Evolutionary conservation across 1,284 basidiomycete species (phyloP).

Genomic region (Thecaphora frezii): DNA sequence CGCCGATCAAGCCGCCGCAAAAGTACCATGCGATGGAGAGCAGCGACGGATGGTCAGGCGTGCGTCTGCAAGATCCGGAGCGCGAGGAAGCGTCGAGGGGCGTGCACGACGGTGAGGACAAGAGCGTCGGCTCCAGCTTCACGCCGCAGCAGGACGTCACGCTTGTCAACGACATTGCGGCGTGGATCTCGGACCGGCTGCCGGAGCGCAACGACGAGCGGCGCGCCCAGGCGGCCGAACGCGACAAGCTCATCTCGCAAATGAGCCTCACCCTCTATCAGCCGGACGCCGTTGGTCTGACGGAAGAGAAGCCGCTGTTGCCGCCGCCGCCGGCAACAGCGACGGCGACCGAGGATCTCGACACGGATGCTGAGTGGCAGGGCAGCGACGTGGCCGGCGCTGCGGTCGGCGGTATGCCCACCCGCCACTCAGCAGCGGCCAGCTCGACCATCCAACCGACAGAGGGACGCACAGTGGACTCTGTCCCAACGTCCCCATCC

Average conservation of each 20-base stretch:
- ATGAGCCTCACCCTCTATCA: conserved; percentile 16
- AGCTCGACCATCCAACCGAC: too few species aligned
- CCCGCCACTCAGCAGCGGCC: background rate
- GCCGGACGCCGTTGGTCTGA: background rate
- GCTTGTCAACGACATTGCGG: conserved; percentile 44
- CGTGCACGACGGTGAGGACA: conserved; percentile 7
- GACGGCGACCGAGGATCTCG: background rate
- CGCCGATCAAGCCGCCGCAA: conserved; percentile 3
- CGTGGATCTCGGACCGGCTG: conserved; percentile 53
- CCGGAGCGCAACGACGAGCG: conserved; percentile 43
- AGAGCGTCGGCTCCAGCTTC: conserved; percentile 9
- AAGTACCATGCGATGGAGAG: conserved; percentile 20
- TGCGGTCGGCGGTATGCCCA: too few species aligned
- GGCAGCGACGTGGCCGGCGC: conserved; percentile 1
- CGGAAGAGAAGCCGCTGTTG: conserved; percentile 1
- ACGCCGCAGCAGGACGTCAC: conserved; percentile 30
- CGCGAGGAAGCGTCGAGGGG: conserved; percentile 5
- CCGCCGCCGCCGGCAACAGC: background rate
- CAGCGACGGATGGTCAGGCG: conserved; percentile 25
- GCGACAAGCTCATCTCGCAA: conserved; percentile 18
- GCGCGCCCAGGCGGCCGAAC: conserved; percentile 30
- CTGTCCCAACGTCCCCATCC: too few species aligned
- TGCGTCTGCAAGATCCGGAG: conserved; percentile 24
- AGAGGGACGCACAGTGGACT: too few species aligned
- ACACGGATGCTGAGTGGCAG: background rate